These are phyloP conservation scores for Xylaria flabelliformis DNA, from an alignment of 495 filamentous ascomycete genomes.

Conservation along the genomic window DNA sequence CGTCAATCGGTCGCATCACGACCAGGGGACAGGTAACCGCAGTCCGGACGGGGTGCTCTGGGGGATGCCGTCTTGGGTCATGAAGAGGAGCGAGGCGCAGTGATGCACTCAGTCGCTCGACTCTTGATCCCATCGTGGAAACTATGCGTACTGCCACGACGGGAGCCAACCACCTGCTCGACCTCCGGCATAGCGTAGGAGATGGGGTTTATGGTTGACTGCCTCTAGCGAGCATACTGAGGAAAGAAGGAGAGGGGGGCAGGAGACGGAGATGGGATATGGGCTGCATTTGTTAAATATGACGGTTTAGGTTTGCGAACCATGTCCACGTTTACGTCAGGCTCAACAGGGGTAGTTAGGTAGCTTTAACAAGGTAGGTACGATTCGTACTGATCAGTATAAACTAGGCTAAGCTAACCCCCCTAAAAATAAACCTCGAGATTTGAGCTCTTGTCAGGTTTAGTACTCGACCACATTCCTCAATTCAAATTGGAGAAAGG, in stretches of 20 bases:
- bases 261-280: neutral
- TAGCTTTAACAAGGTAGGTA: neutral
- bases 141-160: conserved; percentile 22
- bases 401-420: neutral
- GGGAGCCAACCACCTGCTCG: conserved; percentile 30
- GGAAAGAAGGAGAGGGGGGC: neutral
- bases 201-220: conserved; percentile 29
- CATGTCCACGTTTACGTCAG: conserved; percentile 11
- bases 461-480: neutral
- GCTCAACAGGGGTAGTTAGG: conserved; percentile 14
- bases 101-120: conserved; percentile 25
- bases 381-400: too few relatives aligned
- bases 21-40: conserved; percentile 21
- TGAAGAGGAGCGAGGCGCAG: conserved; percentile 27
- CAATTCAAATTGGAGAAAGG: neutral
- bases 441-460: neutral
- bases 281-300: conserved; percentile 12
- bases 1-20: conserved; percentile 20
- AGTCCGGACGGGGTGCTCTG: conserved; percentile 23
- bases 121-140: conserved; percentile 25
- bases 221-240: conserved; percentile 22
- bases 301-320: neutral
- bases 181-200: conserved; percentile 17
- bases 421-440: neutral
- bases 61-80: conserved; percentile 24